phyloP scores from a whole-genome alignment of 345 rosid species.

The Carallia pectinifolia region DNA sequence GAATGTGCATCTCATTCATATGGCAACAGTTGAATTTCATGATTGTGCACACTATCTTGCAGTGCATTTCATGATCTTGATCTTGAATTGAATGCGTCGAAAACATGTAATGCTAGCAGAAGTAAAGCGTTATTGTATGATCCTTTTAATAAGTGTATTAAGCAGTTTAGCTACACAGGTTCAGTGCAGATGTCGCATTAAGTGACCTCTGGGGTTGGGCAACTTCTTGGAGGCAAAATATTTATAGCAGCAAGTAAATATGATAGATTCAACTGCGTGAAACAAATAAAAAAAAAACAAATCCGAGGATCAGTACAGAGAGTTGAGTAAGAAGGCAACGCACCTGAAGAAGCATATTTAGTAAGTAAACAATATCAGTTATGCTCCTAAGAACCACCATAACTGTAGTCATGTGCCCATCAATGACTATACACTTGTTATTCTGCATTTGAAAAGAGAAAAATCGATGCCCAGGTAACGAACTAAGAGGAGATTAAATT shows the following conservation, averaged over 20 bases:
- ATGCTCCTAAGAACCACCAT: slow-evolving; percentile 52
- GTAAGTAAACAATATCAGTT: slow-evolving; percentile 61
- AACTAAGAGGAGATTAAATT: not conserved
- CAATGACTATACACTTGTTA: slow-evolving; percentile 49
- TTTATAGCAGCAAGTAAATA: not conserved
- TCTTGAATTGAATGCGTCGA: too few species aligned
- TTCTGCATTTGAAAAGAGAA: slow-evolving; percentile 39
- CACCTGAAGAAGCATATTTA: slow-evolving; percentile 88
- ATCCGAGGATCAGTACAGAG: not conserved
- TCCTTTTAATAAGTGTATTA: not conserved
- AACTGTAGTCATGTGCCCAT: slow-evolving; percentile 41
- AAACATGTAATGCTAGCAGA: too few species aligned
- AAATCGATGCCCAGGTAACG: slow-evolving; percentile 2
- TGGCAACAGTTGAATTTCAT: too few species aligned
- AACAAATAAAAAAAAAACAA: not conserved
- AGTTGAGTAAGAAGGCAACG: not conserved
- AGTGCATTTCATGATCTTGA: too few species aligned
- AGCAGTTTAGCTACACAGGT: not conserved
- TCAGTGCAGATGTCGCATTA: not conserved
- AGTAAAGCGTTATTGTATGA: not conserved
- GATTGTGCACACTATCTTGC: too few species aligned
- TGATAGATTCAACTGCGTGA: not conserved
- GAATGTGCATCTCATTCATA: too few species aligned
- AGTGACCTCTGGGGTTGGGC: not conserved
- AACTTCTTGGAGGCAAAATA: not conserved